Evolutionary conservation across 345 rosid genomes (phyloP).

Genomic region (Carallia pectinifolia): DNA sequence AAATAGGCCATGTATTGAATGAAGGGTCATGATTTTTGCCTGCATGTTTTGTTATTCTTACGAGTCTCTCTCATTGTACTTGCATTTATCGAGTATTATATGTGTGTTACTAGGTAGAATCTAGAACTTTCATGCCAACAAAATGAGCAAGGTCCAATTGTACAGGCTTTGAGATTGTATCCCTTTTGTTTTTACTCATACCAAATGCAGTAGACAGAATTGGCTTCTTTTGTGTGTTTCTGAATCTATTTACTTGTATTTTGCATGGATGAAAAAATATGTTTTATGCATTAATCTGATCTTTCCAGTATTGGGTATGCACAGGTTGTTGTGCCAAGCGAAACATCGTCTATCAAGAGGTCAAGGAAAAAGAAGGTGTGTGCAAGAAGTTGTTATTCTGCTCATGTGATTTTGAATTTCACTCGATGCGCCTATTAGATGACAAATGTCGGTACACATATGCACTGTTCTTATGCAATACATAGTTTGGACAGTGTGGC

Average conservation of each 20-base stretch:
- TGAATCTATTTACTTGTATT: too few relatives aligned
- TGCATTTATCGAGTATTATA: background rate
- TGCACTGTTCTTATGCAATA: too few relatives aligned
- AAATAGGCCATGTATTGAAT: background rate
- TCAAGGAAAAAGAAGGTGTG: slow-evolving; percentile 71
- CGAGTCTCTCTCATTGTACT: background rate
- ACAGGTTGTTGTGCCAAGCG: slow-evolving; percentile 38
- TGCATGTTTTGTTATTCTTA: background rate
- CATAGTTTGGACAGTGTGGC: too few relatives aligned
- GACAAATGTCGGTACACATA: too few relatives aligned
- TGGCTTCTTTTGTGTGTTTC: too few relatives aligned
- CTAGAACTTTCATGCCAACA: background rate
- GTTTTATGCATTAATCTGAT: background rate
- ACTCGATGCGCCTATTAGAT: too few relatives aligned
- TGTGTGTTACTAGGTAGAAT: background rate
- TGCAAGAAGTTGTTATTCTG: background rate
- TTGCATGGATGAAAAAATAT: background rate
- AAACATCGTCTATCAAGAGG: slow-evolving; percentile 43
- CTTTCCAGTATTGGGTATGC: background rate
- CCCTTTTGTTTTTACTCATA: too few relatives aligned
- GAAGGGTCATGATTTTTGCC: background rate
- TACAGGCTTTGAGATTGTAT: too few relatives aligned
- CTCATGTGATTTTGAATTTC: background rate
- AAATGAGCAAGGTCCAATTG: background rate
- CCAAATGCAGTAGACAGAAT: too few relatives aligned